These are phyloP conservation scores for Wallacemonas sp. DNA, from an alignment of 208 protist species.

Conservation along the genomic window DNA sequence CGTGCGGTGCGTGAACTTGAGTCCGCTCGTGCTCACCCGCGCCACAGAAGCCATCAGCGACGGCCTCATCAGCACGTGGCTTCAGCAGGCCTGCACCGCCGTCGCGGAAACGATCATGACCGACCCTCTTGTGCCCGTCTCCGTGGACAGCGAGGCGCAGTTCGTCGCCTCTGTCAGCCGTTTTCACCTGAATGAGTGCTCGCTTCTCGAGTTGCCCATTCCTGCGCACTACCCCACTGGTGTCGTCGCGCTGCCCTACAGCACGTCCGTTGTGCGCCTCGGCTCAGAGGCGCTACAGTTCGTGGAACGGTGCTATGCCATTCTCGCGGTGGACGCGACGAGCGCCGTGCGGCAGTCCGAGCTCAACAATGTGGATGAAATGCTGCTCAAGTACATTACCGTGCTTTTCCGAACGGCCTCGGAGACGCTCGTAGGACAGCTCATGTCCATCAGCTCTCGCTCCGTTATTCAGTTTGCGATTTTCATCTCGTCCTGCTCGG, in stretches of 20 bases:
- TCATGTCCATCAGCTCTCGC: constrained; percentile 48
- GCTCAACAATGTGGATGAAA: constrained; percentile 90
- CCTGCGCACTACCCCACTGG: constrained; percentile 46
- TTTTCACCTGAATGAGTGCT: constrained; percentile 70
- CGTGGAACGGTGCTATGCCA: constrained; percentile 69
- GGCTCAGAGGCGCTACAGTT: constrained; percentile 68
- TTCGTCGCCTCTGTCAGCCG: constrained; percentile 58
- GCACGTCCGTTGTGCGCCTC: constrained; percentile 52
- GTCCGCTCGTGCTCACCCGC: constrained; percentile 66
- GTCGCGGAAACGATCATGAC: constrained; percentile 64
- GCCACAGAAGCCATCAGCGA: constrained; percentile 77
- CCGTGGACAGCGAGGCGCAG: constrained; percentile 37
- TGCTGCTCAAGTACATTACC: constrained; percentile 89
- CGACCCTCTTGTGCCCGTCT: constrained; percentile 60
- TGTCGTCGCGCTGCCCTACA: constrained; percentile 69
- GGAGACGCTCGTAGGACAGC: constrained; percentile 65
- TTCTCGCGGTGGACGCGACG: constrained; percentile 60
- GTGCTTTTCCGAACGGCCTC: constrained; percentile 86
- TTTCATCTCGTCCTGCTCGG: constrained; percentile 78
- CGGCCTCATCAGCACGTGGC: constrained; percentile 75
- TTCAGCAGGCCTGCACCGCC: constrained; percentile 76
- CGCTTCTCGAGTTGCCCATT: constrained; percentile 61
- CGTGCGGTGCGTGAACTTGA: constrained; percentile 71
- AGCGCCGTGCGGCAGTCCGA: constrained; percentile 78
- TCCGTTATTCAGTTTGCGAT: constrained; percentile 68